Evolutionary conservation across 1,284 basidiomycete genomes (phyloP), one percentile per base, ranked within the genome.

Genomic region (Tilletia setariae): DNA sequence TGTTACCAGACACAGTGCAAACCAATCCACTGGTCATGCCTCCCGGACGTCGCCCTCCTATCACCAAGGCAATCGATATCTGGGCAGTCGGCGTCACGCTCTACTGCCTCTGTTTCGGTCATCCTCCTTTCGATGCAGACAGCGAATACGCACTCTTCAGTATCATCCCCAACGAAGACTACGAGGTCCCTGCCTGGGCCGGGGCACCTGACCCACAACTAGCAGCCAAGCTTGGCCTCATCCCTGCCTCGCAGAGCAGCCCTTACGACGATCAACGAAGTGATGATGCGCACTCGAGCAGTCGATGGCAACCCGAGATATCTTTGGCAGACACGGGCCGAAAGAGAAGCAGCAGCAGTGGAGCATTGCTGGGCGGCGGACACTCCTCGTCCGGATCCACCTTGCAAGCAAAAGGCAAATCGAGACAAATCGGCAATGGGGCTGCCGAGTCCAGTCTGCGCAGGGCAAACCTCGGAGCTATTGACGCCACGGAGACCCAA

Each of bases 51-150:
- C 28, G 56, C 19, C 56, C 56, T 15, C 56, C 56, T 9, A 91
- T 98, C 72, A 95, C 94, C 44, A 94, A 95, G 81, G 90, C 93
- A 3, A 96, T 98, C 81, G 96, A 99, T 79, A 88, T 98, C n/a
- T 99, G 95, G 95, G 94, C 96, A 0, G 87, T 99, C 8, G 96
- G 96, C n/a, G 91, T 98, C 43, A 98, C 96, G 0, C 85, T 98
- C 15, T 98, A 94, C 84, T 96, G 94, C 79, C 87, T 98, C 56
- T 86, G 98, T 1, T 98, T 97, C 76, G 96, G 93, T 28, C 85
- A 85, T 66, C 87, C 89, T 7, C 92, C 92, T 0, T 93, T 89
- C 84, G 83, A 87, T 53, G 85, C 87, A 69, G 80, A 81, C 21
- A 86, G 87, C 74, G 92, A 94, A 84, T 96, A 88, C 81, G 87